Percentiles rank a stretch among this genome's conserved stretches.
Evolutionary conservation across 2,329 filamentous ascomycete genomes (phyloP).

Genomic region (Trichoderma harzianum): DNA sequence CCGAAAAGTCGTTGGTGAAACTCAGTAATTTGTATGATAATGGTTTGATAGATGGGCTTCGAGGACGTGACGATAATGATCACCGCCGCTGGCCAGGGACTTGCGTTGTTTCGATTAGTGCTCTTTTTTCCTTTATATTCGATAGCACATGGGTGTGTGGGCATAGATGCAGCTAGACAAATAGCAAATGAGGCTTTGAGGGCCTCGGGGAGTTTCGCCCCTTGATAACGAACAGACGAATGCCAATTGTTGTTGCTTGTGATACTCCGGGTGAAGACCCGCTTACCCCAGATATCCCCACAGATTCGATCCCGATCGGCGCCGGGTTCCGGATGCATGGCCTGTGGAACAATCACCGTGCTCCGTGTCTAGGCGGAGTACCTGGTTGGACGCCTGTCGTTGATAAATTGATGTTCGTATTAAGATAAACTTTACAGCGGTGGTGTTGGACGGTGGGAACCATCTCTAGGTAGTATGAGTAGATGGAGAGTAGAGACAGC

Average conservation of each 20-base stretch:
- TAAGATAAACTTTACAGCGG: not conserved
- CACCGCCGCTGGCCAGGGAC: not conserved
- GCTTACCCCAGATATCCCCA: not conserved
- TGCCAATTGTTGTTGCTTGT: not conserved
- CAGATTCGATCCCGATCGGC: not conserved
- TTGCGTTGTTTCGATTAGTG: not conserved
- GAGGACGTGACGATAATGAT: not conserved
- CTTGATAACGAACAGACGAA: not conserved
- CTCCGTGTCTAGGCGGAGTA: not conserved
- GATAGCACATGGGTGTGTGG: not conserved
- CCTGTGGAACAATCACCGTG: not conserved
- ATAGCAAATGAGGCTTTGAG: not conserved
- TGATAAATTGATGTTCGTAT: not conserved
- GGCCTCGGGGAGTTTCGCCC: not conserved
- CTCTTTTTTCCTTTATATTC: not conserved
- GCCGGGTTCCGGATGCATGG: not conserved
- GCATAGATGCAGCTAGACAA: constrained; percentile 11
- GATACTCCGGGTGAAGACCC: not conserved
- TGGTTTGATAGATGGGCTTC: not conserved
- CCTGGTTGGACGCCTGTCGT: too few species aligned
- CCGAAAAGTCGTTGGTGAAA: constrained; percentile 67
- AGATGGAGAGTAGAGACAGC: not conserved
- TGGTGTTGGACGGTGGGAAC: not conserved
- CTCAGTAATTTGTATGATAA: constrained; percentile 22
- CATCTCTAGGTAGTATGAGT: not conserved